Base-by-base conservation (phyloP, 108 stramenopile species). In the Nannochloropsis gaditana region DNA sequence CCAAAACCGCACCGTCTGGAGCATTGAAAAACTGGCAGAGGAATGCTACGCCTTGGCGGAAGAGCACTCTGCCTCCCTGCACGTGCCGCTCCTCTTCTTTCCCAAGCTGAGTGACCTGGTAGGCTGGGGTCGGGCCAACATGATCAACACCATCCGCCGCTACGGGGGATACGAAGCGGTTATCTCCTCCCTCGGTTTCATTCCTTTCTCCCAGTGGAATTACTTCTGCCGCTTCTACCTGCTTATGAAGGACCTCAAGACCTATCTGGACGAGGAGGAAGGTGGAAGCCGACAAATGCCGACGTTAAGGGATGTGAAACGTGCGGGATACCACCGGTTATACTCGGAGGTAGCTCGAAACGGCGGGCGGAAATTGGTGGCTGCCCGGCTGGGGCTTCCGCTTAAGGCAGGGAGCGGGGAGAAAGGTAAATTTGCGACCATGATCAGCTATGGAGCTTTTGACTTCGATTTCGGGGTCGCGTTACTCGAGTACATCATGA, bases 171-270 rank as follows among this genome's bases (percentile, higher is more conserved):
- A 73, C 59, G 59, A 73, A n/a, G n/a, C 19, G 19, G 59, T 73
- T 15, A n/a, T 73, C 5, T 5, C 19, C 59, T 73, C 59, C 59
- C 59, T 73, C 19, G 59, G 59, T 0, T 73, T 73, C 59, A 73
- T 73, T n/a, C 59, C 59, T n/a, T 73, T 73, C 59, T 73, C 59
- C 19, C 59, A 73, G 59, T 73, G 59, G 59, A 73, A n/a, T n/a
- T 73, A 73, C 6, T 73, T 73, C 59, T 73, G 59, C n/a, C 59
- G 59, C 2, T 73, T 73, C n/a, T 73, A 73, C n/a, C n/a, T 73
- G 59, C 8, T 73, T 15, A 73, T 73, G 59, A 73, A 73, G 59
- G 59, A 73, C 59, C 59, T 73, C 59, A 73, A 73, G 59, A 73
- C 59, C 4, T 73, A 73, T n/a, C 59, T 73, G 59, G 59, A 73